Base-by-base conservation (phyloP, 768 basidiomycete genomes). In the Auriscalpium vulgare region DNA sequence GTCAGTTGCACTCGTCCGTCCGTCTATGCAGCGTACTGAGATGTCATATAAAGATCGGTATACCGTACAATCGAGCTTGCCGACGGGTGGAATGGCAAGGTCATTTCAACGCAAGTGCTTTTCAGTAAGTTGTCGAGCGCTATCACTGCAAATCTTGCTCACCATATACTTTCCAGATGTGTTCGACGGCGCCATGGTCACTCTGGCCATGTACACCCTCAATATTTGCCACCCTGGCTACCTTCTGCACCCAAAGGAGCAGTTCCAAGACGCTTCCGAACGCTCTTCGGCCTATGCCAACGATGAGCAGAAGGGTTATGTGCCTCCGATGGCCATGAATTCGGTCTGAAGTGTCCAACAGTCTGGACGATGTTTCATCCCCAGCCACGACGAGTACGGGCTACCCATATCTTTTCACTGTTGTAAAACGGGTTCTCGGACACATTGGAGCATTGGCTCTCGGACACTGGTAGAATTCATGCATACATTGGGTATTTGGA, bases 141-240 rank as follows among this genome's bases (percentile, higher is more conserved):
- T 4, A 35, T 29, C 29, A 29, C 29, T 4, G 29, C 29, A 35
- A 40, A 34, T 8, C 21, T 29, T 37, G n/a, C n/a, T 19, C 56
- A 37, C 40, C 9, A 11, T 17, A 11, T n/a, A 29, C 9, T n/a
- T 7, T 46, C 34, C 16, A 61, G 58, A 47, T 23, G 40, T 59
- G 14, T 59, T 61, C 11, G 60, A 59, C 16, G 58, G 52, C 37
- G 19, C 37, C 34, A 59, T 59, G 60, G 56, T 61, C 45, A 8
- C 16, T 11, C 51, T 51, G 17, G 58, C 55, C 9, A 61, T 59
- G 55, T n/a, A 16, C 9, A 61, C 52, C 8, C 43, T 61, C 23
- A 56, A 61, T 44, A 0, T 51, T 40, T 48, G 59, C 37, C 60
- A 56, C 35, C 58, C 60, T 38, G 52, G 55, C 11, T 8, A 51